Evolutionary conservation across 1,284 basidiomycete genomes (phyloP), one percentile per base, ranked within the genome.

Genomic region (Cryptococcus hybrid): DNA sequence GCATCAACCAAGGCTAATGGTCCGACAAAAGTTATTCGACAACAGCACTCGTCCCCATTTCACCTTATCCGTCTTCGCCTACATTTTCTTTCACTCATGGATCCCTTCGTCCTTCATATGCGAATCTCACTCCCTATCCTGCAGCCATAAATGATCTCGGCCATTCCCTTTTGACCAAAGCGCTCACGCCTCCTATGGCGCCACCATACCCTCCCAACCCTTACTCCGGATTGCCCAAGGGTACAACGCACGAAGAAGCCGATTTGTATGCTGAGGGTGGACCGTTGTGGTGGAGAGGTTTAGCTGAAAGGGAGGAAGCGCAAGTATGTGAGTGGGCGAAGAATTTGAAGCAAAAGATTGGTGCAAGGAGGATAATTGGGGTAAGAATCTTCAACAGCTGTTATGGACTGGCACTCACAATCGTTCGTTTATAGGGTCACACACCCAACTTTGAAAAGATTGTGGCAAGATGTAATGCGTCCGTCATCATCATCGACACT

Each of bases 401-500:
- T 12, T 40, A 2, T 44, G 9, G 18, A 13, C 15, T 18, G 7
- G 9, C 30, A 24, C 9, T 35, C 8, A 47, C 15, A 6, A 8
- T 7, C 35, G 42, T 56, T 15, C 52, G 48, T 50, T 38, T 34
- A 1, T 55, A 74, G 71, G 93, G 93, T 0, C 93, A 97, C 74
- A 97, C 93, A 0, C 92, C 92, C 0, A 83, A 93, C 73, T 91
- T 94, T 68, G 82, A 87, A 83, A 83, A 84, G 65, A 92, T 95
- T 47, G 85, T 88, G 1, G 85, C 88, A 12, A 81, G 91, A 57
- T 96, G 92, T 71, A 82, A 84, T 48, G 91, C 90, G 9, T 90
- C 88, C 65, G 84, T 96, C 54, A 87, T 96, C 65, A 88, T 96
- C 63, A 95, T 97, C 54, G 93, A 96, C 71, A 82, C 80, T n/a